Evolutionary conservation across 306 rosid species (phyloP).

Genomic region (Vicia faba): DNA sequence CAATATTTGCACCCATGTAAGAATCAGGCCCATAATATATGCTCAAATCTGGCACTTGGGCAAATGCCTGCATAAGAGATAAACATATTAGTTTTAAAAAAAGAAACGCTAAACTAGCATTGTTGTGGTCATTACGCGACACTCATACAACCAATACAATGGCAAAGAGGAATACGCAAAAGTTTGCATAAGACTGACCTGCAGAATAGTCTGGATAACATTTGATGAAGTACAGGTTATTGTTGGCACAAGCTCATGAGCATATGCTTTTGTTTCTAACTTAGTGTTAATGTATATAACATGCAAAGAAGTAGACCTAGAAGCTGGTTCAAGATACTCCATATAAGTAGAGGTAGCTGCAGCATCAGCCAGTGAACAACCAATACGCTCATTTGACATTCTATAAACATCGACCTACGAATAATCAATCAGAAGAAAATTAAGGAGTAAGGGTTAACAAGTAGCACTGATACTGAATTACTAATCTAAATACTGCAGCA

Average conservation of each 20-base stretch:
- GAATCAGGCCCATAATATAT: constrained; percentile 97
- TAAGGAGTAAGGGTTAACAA: constrained; percentile 21
- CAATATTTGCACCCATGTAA: constrained; percentile 98
- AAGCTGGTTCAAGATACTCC: constrained; percentile 83
- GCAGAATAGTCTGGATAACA: constrained; percentile 90
- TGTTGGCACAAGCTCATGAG: constrained; percentile 97
- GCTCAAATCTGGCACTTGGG: constrained; percentile 80
- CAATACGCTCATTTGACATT: constrained; percentile 85
- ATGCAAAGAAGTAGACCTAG: constrained; percentile 74
- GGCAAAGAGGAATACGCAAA: constrained; percentile 2
- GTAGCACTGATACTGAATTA: constrained; percentile 22
- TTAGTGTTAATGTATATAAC: constrained; percentile 89
- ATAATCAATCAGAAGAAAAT: constrained; percentile 37
- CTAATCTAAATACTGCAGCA: constrained; percentile 7
- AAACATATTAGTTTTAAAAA: constrained; percentile 7
- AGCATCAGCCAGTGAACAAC: constrained; percentile 98
- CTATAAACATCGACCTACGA: constrained; percentile 88
- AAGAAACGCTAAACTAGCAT: constrained; percentile 8
- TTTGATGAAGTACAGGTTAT: constrained; percentile 98
- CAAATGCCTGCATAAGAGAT: constrained; percentile 69
- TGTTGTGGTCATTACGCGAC: constrained; percentile 18
- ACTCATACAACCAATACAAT: constrained; percentile 31
- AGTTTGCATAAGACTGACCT: constrained; percentile 53
- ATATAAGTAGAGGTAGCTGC: constrained; percentile 74
- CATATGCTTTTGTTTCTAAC: constrained; percentile 89